Conservation (phyloP, 2,329 filamentous ascomycete species). For the Ceratocystis cubensis region DNA sequence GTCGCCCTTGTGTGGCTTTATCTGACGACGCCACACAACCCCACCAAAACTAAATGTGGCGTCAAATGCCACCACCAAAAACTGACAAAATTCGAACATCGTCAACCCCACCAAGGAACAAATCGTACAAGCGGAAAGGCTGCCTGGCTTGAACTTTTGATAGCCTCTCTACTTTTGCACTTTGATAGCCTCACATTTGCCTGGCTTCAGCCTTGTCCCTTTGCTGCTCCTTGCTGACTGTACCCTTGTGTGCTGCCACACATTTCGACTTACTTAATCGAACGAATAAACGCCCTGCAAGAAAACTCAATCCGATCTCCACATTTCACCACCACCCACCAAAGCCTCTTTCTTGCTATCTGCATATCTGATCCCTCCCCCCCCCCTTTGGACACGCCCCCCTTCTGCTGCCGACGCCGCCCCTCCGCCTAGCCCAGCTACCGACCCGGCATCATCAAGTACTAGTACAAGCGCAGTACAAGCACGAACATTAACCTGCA, state of each 20-base stretch:
- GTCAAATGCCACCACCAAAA: slow-evolving; percentile 18
- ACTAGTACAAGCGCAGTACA: not conserved
- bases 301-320: slow-evolving; percentile 5
- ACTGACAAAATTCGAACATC: slow-evolving; percentile 16
- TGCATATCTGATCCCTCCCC: not conserved
- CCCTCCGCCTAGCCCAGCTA: not conserved
- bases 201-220: not conserved
- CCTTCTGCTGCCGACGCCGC: not conserved
- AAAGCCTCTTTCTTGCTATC: slow-evolving; percentile 2
- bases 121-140: not conserved
- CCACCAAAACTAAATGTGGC: slow-evolving; percentile 12
- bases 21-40: slow-evolving; percentile 3
- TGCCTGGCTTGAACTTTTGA: not conserved
- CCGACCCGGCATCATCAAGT: not conserved
- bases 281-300: not conserved
- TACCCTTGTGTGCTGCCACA: not conserved
- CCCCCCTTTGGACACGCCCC: not conserved
- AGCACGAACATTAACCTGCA: too few relatives aligned
- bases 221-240: not conserved
- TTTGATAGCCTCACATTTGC: not conserved
- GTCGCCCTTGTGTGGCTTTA: not conserved
- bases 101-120: slow-evolving; percentile 17
- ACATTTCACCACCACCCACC: slow-evolving; percentile 2
- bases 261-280: not conserved
- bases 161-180: not conserved